Percentiles rank a stretch among this genome's conserved stretches.
Conservation (phyloP, 106 monocot species). For the Platanthera zijinensis region DNA sequence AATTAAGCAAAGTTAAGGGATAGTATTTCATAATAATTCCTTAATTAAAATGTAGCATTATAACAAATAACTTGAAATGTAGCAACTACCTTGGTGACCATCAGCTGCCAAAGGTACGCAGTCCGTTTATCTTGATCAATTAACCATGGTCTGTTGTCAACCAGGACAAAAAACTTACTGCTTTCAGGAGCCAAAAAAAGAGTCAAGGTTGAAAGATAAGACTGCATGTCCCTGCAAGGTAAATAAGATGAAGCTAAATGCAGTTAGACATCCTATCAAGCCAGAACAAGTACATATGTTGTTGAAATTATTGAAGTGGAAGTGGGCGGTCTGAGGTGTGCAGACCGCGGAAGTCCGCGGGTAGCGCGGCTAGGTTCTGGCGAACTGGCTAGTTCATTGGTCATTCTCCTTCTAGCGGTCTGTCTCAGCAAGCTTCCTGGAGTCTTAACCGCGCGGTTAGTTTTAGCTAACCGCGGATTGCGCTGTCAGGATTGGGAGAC, state of each 20-base stretch:
- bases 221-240: conserved; percentile 79
- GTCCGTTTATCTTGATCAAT: conserved; percentile 48
- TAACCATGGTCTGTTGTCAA: conserved; percentile 92
- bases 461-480: no score
- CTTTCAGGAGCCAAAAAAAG: conserved; percentile 66
- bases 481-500: no score
- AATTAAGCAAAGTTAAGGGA: no score
- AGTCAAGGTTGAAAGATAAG: conserved; percentile 78
- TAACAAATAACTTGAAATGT: background rate
- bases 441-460: no score
- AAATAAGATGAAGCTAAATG: background rate
- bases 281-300: background rate
- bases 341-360: no score
- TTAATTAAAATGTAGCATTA: background rate
- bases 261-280: background rate
- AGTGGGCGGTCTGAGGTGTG: no score
- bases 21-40: no score
- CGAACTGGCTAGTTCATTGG: no score
- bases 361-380: no score
- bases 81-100: conserved; percentile 81
- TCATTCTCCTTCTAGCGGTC: no score
- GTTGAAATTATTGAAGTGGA: no score
- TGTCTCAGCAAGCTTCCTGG: no score
- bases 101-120: conserved; percentile 89
- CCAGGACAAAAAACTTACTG: conserved; percentile 78